These are phyloP conservation scores for Buxus sempervirens DNA, from an alignment of 164 flowering plant species.

Conservation along the genomic window DNA sequence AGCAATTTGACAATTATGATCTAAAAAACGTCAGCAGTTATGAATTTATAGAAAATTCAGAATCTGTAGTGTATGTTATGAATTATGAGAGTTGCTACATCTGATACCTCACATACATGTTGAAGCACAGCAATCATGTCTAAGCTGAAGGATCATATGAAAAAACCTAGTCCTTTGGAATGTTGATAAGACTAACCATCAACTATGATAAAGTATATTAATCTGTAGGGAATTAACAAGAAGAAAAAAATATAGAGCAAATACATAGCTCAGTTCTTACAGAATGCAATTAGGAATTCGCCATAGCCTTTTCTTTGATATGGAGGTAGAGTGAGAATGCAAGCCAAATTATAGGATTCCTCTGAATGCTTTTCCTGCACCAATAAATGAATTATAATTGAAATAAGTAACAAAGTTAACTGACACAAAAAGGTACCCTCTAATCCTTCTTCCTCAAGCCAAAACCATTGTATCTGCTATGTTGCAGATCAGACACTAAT, in stretches of 20 bases:
- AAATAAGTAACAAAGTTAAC: not conserved
- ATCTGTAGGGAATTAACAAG: too few relatives aligned
- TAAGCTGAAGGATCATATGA: too few relatives aligned
- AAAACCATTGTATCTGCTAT: too few relatives aligned
- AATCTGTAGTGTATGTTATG: too few relatives aligned
- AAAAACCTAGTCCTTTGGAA: not conserved
- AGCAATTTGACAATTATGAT: too few relatives aligned
- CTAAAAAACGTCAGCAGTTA: too few relatives aligned
- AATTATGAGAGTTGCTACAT: too few relatives aligned
- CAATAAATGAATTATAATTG: constrained; percentile 1
- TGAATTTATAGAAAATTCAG: too few relatives aligned
- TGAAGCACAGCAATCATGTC: too few relatives aligned
- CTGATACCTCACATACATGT: too few relatives aligned
- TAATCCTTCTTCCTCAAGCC: too few relatives aligned
- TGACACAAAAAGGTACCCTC: not conserved
- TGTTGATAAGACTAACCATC: not conserved
- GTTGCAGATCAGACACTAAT: too few relatives aligned
- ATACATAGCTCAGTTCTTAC: constrained; percentile 43
- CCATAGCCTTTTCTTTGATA: constrained; percentile 99
- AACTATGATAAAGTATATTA: not conserved
- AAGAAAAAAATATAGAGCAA: not conserved
- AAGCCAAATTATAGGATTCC: constrained; percentile 94
- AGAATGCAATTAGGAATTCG: constrained; percentile 91
- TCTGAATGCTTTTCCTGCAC: constrained; percentile 98
- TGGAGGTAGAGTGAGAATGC: constrained; percentile 98